Base-by-base conservation (phyloP, 2,329 filamentous ascomycete genomes). In the Aquanectria penicillioides region DNA sequence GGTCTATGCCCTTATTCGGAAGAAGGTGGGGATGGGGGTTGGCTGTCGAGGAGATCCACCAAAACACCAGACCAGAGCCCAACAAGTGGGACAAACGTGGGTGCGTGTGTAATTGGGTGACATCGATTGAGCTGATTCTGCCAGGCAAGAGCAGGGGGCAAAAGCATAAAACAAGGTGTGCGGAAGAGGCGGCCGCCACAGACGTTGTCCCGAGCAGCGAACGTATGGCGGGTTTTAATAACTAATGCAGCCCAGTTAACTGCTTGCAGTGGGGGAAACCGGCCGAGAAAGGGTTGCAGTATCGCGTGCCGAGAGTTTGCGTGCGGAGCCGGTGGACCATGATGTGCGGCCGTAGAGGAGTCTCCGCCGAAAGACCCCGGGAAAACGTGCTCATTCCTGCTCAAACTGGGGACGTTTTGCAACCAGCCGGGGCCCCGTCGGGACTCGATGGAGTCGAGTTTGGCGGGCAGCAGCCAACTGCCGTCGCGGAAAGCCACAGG, bases 371-470 rank as follows among this genome's bases (percentile, higher is more conserved):
- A 25, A 50, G 44, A 67, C 48, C 69, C 66, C 62, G 33, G 64
- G 59, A 71, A 75, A 75, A 76, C 70, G 62, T 76, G 74, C 74
- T 75, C 74, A 76, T 74, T 73, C 51, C 54, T 75, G 74, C 74
- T 75, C 74, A 74, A 61, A 59, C 49, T 18, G 22, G 64, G 41
- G 25, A 34, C 18, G 33, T 6, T 5, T 15, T 43, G 38, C 25
- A 28, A 25, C 23, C 23, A 23, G 28, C 28, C 12, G 33, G 41
- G 17, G 10, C 8, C 10, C n/a, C 15, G 34, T 55, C 15, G 33
- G 22, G 31, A 37, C 48, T 49, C 10, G 29, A 49, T 25, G 31
- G 44, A 49, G 22, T 41, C 38, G 15, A 41, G 10, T 6, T 13
- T 34, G 31, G 13, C 11, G 6, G 31, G 6, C 31, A n/a, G n/a